Evolutionary conservation across 2,329 filamentous ascomycete species (phyloP), one percentile per base, ranked within the genome.

Genomic region (Phialophora expanda): DNA sequence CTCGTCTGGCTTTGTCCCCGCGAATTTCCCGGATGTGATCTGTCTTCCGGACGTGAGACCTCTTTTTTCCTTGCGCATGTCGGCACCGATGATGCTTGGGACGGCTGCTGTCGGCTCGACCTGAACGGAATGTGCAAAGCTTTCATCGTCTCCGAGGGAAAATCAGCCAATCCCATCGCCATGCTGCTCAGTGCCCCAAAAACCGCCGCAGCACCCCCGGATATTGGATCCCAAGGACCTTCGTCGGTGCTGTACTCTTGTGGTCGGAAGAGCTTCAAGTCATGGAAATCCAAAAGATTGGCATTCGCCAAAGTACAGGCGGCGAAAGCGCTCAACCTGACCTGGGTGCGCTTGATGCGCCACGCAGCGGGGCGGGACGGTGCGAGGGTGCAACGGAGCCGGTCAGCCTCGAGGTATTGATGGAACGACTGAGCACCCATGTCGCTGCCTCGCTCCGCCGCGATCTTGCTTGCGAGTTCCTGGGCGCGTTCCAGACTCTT

Each of bases 141-240:
- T 68, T 82, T 82, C 58, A 84, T 73, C 3, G 86, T 81, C 51
- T 86, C 83, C 17, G 82, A 79, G 0, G 86, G 86, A 48, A 88
- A 80, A 73, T 96, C 92, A 0, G 90, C 90, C 34, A 96, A 83
- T 0, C 91, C 91, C 85, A 95, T 89, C 73, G 90, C 86, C 66
- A 97, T 89, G 44, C 85, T 89, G 38, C 89, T 88, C 38, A 73
- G 38, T n/a, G 69, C 69, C 12, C 53, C 59, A 44, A 41, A 64
- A 58, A 34, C 54, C 20, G 81, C 82, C 38, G 79, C 78, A 66
- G 78, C 81, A 8, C 75, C 77, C 48, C 81, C 84, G 12, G 79
- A 83, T 26, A 84, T 72, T 0, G 83, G 83, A 67, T 85, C 83
- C 4, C 82, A 83, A n/a, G 83, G 81, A 1, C 83, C 83, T 63